Evolutionary conservation across 345 rosid species (phyloP).

Genomic region (Syzygium jambos): DNA sequence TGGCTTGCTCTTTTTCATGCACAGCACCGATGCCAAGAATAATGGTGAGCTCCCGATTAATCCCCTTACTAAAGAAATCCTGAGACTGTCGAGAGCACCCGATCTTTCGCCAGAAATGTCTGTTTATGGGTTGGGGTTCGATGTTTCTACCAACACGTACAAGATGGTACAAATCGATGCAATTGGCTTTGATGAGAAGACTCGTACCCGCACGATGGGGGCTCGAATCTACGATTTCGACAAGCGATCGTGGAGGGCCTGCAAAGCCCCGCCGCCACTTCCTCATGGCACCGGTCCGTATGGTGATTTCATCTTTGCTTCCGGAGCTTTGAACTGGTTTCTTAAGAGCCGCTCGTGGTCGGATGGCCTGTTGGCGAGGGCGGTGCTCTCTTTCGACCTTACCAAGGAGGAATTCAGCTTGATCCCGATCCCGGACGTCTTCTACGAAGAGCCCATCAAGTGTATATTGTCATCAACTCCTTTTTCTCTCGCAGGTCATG

Average conservation of each 20-base stretch:
- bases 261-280: neutral
- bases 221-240: neutral
- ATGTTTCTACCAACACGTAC: neutral
- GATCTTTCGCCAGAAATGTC: neutral
- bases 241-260: neutral
- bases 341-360: neutral
- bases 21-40: neutral
- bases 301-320: neutral
- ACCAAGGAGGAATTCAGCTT: neutral
- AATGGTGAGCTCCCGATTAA: neutral
- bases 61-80: neutral
- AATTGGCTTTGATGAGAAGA: neutral
- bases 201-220: neutral
- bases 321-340: neutral
- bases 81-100: neutral
- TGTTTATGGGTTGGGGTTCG: neutral
- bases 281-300: neutral
- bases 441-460: neutral
- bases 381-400: neutral
- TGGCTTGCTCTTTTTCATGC: neutral
- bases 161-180: too few relatives aligned
- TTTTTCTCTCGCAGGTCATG: slow-evolving; percentile 19
- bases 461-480: too few relatives aligned
- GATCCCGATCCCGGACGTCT: neutral
- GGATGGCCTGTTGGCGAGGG: neutral